These are phyloP conservation scores for Ceratocystis diversiconidia DNA, from an alignment of 2,329 filamentous ascomycete species.

Conservation along the genomic window DNA sequence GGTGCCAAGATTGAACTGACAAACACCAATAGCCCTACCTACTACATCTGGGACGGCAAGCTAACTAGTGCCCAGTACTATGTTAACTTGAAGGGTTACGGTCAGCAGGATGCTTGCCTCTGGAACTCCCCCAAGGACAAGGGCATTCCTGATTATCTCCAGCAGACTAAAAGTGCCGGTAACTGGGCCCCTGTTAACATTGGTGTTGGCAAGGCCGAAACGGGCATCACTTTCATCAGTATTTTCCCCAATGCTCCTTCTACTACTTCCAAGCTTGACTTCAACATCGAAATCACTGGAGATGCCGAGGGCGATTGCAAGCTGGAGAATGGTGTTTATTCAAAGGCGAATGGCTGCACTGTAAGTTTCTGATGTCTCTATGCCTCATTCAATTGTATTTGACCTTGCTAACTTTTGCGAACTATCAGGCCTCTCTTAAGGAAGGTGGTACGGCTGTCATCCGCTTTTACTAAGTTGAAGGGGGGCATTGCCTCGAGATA, in stretches of 20 bases:
- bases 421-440: conserved; percentile 30
- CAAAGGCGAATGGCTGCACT: conserved; percentile 54
- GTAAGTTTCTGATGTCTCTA: conserved; percentile 41
- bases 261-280: conserved; percentile 54
- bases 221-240: conserved; percentile 61
- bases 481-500: background rate
- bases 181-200: conserved; percentile 85
- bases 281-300: conserved; percentile 63
- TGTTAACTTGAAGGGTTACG: conserved; percentile 67
- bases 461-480: conserved; percentile 27
- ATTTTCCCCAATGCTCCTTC: conserved; percentile 77
- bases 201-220: conserved; percentile 55
- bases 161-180: conserved; percentile 33
- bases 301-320: conserved; percentile 45
- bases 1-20: conserved; percentile 51
- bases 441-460: conserved; percentile 31
- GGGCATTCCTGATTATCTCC: too few relatives aligned
- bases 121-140: conserved; percentile 47
- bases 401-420: conserved; percentile 2
- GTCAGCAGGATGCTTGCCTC: conserved; percentile 53
- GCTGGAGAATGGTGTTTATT: conserved; percentile 50
- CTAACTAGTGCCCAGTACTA: conserved; percentile 90
- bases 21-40: conserved; percentile 56
- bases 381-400: background rate
- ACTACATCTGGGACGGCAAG: conserved; percentile 65